Conservation (phyloP, 768 basidiomycete species). For the Pulveroboletus sp. region DNA sequence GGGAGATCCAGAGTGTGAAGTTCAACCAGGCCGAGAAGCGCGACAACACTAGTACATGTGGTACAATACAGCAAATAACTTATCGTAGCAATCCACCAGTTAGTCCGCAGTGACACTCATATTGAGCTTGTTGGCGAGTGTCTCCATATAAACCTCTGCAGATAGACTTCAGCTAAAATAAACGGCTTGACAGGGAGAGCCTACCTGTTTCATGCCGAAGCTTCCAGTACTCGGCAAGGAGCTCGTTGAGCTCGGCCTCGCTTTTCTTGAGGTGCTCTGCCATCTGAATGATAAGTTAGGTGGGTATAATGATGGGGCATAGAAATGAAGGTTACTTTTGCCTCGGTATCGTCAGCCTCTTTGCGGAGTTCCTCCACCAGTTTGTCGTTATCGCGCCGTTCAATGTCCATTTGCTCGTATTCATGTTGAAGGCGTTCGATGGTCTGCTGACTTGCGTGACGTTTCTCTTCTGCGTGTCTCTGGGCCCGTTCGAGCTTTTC, state of each 20-base stretch:
- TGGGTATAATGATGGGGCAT: neutral
- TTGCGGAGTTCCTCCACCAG: conserved; percentile 71
- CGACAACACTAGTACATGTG: conserved; percentile 8
- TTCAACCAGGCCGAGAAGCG: neutral
- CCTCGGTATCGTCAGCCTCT: conserved; percentile 64
- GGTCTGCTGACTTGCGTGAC: conserved; percentile 62
- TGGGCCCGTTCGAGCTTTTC: conserved; percentile 80
- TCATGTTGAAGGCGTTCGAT: conserved; percentile 74
- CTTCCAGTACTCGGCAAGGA: conserved; percentile 81
- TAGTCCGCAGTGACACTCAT: conserved; percentile 40
- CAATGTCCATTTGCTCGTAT: conserved; percentile 73
- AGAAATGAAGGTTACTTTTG: conserved; percentile 42
- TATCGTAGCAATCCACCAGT: neutral
- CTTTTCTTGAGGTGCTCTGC: conserved; percentile 67
- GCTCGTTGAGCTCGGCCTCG: conserved; percentile 73
- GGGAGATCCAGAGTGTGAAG: conserved; percentile 29
- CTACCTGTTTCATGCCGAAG: conserved; percentile 72
- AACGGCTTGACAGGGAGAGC: neutral
- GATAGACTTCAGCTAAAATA: conserved; percentile 3
- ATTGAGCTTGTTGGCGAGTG: conserved; percentile 74
- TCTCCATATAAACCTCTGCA: conserved; percentile 83
- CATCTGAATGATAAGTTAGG: conserved; percentile 47
- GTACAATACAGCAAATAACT: conserved; percentile 20
- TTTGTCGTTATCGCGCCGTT: conserved; percentile 73
- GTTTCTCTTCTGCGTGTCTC: conserved; percentile 76